A percentile compares a stretch with the other conserved stretches of the same genome.
These are phyloP conservation scores for Brettanomyces anomalus DNA, from an alignment of 805 yeast species.

Conservation along the genomic window DNA sequence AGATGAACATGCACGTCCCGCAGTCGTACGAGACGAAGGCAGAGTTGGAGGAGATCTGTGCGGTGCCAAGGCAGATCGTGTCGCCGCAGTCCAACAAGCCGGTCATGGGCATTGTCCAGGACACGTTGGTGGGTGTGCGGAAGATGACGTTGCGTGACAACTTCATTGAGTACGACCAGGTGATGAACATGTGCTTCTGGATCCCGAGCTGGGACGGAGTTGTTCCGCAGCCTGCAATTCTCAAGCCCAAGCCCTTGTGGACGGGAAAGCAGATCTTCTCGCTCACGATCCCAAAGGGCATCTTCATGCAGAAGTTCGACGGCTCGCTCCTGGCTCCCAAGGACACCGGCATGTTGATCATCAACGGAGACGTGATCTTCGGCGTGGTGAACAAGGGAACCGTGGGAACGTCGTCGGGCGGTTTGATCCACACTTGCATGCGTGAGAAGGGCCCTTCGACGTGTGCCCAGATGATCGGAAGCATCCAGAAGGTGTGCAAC, in stretches of 20 bases:
- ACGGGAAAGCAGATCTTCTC: constrained; percentile 93
- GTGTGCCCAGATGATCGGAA: constrained; percentile 86
- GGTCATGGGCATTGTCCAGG: constrained; percentile 99
- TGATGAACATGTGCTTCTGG: constrained; percentile 95
- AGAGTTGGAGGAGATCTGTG: constrained; percentile 88
- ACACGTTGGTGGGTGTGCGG: constrained; percentile 93
- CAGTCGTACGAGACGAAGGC: constrained; percentile 98
- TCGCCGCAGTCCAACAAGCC: constrained; percentile 99
- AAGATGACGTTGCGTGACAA: constrained; percentile 89
- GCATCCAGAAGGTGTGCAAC: constrained; percentile 90
- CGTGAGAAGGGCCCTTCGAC: constrained; percentile 92
- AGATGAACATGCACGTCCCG: constrained; percentile 98
- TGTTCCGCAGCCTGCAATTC: constrained; percentile 88
- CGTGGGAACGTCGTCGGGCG: constrained; percentile 98
- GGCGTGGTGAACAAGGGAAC: constrained; percentile 98
- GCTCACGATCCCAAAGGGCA: constrained; percentile 91
- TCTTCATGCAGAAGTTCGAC: constrained; percentile 88
- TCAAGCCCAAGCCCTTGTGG: constrained; percentile 96
- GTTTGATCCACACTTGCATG: constrained; percentile 93
- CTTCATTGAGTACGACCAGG: constrained; percentile 86
- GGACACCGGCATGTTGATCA: constrained; percentile 92
- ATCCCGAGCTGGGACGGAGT: constrained; percentile 98
- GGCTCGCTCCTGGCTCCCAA: constrained; percentile 80
- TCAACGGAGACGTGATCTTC: constrained; percentile 92
- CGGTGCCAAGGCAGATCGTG: constrained; percentile 95